Percentiles rank a stretch among this genome's conserved stretches.
phyloP scores from a whole-genome alignment of 805 yeast genomes.

The Saccharomycopsis synnaedendra region DNA sequence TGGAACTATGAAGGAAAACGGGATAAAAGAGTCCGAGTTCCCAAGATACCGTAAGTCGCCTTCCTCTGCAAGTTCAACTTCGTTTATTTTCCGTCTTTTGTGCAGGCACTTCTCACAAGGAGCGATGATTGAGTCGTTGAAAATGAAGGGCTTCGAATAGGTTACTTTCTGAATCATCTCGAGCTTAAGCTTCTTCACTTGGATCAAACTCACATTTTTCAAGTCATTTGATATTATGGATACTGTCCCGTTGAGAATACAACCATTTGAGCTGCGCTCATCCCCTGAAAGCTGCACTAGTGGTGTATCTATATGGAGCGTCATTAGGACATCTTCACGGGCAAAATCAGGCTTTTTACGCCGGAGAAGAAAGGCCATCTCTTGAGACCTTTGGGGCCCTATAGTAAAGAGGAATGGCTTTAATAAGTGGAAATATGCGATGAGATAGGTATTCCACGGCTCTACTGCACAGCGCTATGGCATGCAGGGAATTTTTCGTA shows the following conservation, averaged over 20 bases:
- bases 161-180: background rate
- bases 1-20: conserved; percentile 5
- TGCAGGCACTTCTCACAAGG: conserved; percentile 4
- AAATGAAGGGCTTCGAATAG: conserved; percentile 6
- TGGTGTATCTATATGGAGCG: background rate
- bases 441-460: no score
- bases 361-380: no score
- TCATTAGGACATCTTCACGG: background rate
- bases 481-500: no score
- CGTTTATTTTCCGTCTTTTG: conserved; percentile 1
- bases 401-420: no score
- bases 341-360: no score
- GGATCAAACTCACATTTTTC: background rate
- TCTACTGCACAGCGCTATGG: no score
- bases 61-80: background rate
- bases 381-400: no score
- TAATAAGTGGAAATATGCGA: no score
- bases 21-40: background rate
- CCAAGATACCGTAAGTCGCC: background rate
- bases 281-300: background rate
- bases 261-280: background rate
- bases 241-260: background rate
- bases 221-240: background rate
- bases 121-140: conserved; percentile 8
- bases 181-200: background rate